Conservation (phyloP, 2,329 filamentous ascomycete genomes). For the Hypoxylon rubiginosum region DNA sequence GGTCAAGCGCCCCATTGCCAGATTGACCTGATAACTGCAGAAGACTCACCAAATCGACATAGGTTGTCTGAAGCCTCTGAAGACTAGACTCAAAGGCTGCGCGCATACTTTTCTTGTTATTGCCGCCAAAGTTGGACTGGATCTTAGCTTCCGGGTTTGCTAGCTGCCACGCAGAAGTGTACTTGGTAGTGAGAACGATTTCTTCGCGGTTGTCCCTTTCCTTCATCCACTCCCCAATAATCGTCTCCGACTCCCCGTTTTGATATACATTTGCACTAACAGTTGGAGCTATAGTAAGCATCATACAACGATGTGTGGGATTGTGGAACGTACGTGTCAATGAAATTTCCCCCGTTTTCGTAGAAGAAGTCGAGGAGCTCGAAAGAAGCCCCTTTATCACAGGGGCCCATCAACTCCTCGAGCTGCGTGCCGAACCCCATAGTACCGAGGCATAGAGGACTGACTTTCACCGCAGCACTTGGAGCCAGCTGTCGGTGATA, state of each 20-base stretch:
- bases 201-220: constrained; percentile 64
- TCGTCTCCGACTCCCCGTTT: constrained; percentile 67
- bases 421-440: constrained; percentile 66
- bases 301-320: background rate
- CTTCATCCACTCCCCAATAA: constrained; percentile 70
- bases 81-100: constrained; percentile 65
- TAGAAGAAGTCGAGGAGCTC: constrained; percentile 70
- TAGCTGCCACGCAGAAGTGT: constrained; percentile 62
- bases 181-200: constrained; percentile 70
- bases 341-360: constrained; percentile 74
- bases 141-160: constrained; percentile 55
- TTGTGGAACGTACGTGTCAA: constrained; percentile 67
- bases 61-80: constrained; percentile 72
- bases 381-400: constrained; percentile 67
- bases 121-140: constrained; percentile 66
- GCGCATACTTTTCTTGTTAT: constrained; percentile 70
- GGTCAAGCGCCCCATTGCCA: too few species aligned
- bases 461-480: constrained; percentile 64
- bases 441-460: constrained; percentile 65
- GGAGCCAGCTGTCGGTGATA: constrained; percentile 65
- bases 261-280: constrained; percentile 65
- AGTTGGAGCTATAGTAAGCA: background rate
- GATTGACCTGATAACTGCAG: too few species aligned
- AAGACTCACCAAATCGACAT: constrained; percentile 56
- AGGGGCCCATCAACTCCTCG: constrained; percentile 62